Base-by-base conservation (phyloP, 257 asterid species). In the Eustoma russellianum region DNA sequence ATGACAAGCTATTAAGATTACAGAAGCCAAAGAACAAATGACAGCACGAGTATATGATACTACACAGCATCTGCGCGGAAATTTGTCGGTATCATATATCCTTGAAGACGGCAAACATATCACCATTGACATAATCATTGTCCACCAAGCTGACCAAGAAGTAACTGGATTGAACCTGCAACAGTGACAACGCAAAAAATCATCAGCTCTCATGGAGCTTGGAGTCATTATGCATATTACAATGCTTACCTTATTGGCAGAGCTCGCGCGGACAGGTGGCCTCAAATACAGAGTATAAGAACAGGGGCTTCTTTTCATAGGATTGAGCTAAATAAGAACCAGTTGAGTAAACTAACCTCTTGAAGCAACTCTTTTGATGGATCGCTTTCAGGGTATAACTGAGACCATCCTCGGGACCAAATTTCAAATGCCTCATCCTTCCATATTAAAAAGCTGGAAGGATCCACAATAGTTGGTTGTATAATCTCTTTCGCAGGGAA, bases 91-190 rank as follows among this genome's bases (percentile, higher is more conserved):
- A 40, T 83, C 79, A 84, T 19, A 86, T 55, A 59, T 77, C 88
- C 56, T 74, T 78, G 59, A 91, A 86, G 63, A 66, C 82, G 41
- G 85, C 94, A 57, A 86, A 91, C 54, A 86, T 51, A 68, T 91
- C 94, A 57, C 96, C 94, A 41, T 69, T 66, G 68, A 86, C 50
- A 59, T 80, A 86, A 63, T 91, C 95, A 52, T 91, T 91, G 63
- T 91, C 96, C 14, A 91, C 96, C 78, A 91, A 75, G 76, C 94
- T 90, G 33, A 90, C 96, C 96, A 90, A 79, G 81, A 69, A 91
- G 69, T 68, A 86, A 63, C 62, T 77, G 71, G 49, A 70, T 72
- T 77, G 75, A 60, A 91, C 95, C 98, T 91, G 82, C 68, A 53
- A 57, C 41, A 35, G 41, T 5, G 8, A 35, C 41, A 35, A 5